Percentiles rank a stretch among this genome's conserved stretches.
Evolutionary conservation across 352 stramenopile species (phyloP).

Genomic region (Phytophthora pinifolia): DNA sequence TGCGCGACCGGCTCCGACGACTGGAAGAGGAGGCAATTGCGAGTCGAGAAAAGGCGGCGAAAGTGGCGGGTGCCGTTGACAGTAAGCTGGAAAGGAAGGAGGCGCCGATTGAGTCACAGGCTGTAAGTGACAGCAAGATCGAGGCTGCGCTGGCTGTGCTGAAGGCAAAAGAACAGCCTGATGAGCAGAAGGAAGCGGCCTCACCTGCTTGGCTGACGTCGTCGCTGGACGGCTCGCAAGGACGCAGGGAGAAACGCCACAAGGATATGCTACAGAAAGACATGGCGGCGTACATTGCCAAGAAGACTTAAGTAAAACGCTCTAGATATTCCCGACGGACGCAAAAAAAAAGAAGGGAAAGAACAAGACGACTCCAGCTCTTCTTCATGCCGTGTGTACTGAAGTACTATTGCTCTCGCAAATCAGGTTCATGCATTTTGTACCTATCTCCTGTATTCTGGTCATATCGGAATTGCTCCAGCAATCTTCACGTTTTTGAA

Average conservation of each 20-base stretch:
- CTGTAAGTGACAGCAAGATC: slow-evolving; percentile 40
- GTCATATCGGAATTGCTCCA: slow-evolving; percentile 41
- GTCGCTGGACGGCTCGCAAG: slow-evolving; percentile 42
- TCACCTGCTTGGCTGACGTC: slow-evolving; percentile 18
- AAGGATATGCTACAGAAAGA: slow-evolving; percentile 52
- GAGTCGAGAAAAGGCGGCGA: slow-evolving; percentile 27
- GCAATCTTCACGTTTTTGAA: slow-evolving; percentile 29
- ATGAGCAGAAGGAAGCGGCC: not conserved
- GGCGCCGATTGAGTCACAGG: not conserved
- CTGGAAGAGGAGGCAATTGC: slow-evolving; percentile 50
- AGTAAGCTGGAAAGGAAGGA: slow-evolving; percentile 6
- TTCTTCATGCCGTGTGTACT: too few species aligned
- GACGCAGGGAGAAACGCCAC: slow-evolving; percentile 49
- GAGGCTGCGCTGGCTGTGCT: slow-evolving; percentile 32
- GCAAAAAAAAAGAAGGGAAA: too few species aligned
- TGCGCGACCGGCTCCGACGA: slow-evolving; percentile 53
- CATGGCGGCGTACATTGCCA: slow-evolving; percentile 42
- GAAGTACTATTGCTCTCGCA: too few species aligned
- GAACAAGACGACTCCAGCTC: too few species aligned
- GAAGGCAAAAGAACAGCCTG: slow-evolving; percentile 12
- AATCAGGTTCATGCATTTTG: too few species aligned
- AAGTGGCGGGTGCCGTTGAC: slow-evolving; percentile 9
- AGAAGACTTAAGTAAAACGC: slow-evolving; percentile 9
- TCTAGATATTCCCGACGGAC: not conserved
- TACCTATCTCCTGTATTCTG: slow-evolving; percentile 29